These are phyloP conservation scores for Hirsutella thompsonii DNA, from an alignment of 2,329 filamentous ascomycete species.

Conservation along the genomic window DNA sequence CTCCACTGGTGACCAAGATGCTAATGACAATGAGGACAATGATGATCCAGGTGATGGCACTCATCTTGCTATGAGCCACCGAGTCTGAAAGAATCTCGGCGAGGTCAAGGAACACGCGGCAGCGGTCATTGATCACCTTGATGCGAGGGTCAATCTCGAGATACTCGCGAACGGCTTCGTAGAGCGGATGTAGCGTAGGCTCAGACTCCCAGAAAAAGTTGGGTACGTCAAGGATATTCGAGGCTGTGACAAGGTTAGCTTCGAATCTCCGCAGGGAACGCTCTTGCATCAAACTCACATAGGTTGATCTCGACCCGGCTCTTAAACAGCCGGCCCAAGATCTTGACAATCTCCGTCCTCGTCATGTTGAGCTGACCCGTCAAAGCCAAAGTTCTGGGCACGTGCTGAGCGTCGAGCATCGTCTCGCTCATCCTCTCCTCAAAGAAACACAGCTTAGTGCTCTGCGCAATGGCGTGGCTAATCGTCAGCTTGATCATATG, in stretches of 20 bases:
- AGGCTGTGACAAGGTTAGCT: slow-evolving; percentile 41
- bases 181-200: slow-evolving; percentile 86
- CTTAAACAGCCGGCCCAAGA: slow-evolving; percentile 82
- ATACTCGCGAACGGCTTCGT: slow-evolving; percentile 89
- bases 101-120: slow-evolving; percentile 89
- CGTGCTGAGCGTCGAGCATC: slow-evolving; percentile 84
- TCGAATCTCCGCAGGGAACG: too few species aligned
- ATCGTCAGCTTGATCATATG: slow-evolving; percentile 99
- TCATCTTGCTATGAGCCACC: slow-evolving; percentile 92
- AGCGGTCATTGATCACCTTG: slow-evolving; percentile 93
- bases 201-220: slow-evolving; percentile 99
- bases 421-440: slow-evolving; percentile 93
- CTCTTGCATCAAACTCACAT: too few species aligned
- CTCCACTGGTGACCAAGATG: slow-evolving; percentile 81
- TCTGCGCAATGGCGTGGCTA: slow-evolving; percentile 93
- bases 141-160: slow-evolving; percentile 94
- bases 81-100: slow-evolving; percentile 89
- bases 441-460: slow-evolving; percentile 91
- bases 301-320: slow-evolving; percentile 94
- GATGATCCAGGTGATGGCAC: slow-evolving; percentile 92
- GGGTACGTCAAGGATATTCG: slow-evolving; percentile 89
- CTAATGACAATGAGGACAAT: slow-evolving; percentile 86
- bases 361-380: slow-evolving; percentile 89
- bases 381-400: slow-evolving; percentile 77
- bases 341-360: slow-evolving; percentile 80